These are phyloP conservation scores for Chrysanthemum makinoi DNA, from an alignment of 129 eudicot genomes.

Conservation along the genomic window DNA sequence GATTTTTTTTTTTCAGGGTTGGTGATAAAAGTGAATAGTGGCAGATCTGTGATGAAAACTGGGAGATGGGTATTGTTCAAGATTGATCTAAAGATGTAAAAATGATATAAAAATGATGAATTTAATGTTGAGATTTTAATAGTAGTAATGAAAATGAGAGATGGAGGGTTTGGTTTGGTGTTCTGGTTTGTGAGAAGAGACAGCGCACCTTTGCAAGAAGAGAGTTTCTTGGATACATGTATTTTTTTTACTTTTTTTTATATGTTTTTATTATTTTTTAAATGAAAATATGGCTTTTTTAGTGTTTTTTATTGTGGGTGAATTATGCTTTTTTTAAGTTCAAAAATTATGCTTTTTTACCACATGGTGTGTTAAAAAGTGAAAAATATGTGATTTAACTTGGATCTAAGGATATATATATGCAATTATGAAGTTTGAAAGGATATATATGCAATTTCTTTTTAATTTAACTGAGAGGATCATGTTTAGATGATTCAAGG, in stretches of 20 bases:
- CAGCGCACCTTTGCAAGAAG: constrained; percentile 28
- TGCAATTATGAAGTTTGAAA: too few species aligned
- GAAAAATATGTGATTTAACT: neutral
- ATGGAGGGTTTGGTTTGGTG: constrained; percentile 12
- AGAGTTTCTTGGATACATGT: constrained; percentile 28
- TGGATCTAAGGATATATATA: too few species aligned
- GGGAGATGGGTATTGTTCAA: constrained; percentile 21
- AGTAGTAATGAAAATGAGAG: constrained; percentile 12
- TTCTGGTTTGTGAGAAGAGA: constrained; percentile 13
- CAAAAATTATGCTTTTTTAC: neutral
- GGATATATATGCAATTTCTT: too few species aligned
- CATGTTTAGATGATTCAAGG: too few species aligned
- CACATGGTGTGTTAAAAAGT: neutral
- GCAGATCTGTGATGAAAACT: constrained; percentile 28
- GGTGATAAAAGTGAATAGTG: constrained; percentile 20
- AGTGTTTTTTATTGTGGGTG: too few species aligned
- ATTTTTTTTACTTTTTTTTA: constrained; percentile 1
- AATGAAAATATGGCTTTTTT: too few species aligned
- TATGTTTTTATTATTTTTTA: neutral
- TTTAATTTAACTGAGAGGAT: too few species aligned
- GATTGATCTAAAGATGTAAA: constrained; percentile 5
- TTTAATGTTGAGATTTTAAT: constrained; percentile 4
- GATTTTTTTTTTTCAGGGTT: neutral
- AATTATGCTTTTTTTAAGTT: too few species aligned
- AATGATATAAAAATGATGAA: neutral